Percentiles rank a stretch among this genome's conserved stretches.
Conservation (phyloP, 2,329 filamentous ascomycete species). For the Fonsecaea monophora region DNA sequence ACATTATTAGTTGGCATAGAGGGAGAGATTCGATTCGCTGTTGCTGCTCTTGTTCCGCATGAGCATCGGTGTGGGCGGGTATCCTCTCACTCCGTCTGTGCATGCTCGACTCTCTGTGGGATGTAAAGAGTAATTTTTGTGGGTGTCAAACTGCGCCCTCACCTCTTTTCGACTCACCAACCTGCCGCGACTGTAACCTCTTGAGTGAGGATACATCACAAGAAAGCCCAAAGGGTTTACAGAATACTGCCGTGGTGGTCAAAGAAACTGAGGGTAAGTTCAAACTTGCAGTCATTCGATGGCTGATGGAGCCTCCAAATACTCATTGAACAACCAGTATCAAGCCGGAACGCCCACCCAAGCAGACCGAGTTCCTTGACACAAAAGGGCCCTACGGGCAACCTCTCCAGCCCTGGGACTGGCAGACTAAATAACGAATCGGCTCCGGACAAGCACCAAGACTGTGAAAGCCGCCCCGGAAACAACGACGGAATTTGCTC, state of each 20-base stretch:
- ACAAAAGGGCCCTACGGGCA: background rate
- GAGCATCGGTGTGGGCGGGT: background rate
- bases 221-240: background rate
- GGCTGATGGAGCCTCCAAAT: background rate
- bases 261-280: background rate
- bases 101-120: background rate
- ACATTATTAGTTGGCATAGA: too few relatives aligned
- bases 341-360: background rate
- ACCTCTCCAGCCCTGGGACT: background rate
- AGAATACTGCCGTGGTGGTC: background rate
- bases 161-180: background rate
- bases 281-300: background rate
- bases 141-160: background rate
- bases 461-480: background rate
- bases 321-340: background rate
- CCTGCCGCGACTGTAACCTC: background rate
- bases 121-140: background rate
- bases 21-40: background rate
- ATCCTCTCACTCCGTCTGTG: background rate
- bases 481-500: constrained; percentile 21
- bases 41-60: background rate
- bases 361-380: background rate
- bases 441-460: background rate
- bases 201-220: background rate
- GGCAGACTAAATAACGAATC: constrained; percentile 7